Evolutionary conservation across 169 alveolate species (phyloP).

Genomic region (Plasmodium adleri): DNA sequence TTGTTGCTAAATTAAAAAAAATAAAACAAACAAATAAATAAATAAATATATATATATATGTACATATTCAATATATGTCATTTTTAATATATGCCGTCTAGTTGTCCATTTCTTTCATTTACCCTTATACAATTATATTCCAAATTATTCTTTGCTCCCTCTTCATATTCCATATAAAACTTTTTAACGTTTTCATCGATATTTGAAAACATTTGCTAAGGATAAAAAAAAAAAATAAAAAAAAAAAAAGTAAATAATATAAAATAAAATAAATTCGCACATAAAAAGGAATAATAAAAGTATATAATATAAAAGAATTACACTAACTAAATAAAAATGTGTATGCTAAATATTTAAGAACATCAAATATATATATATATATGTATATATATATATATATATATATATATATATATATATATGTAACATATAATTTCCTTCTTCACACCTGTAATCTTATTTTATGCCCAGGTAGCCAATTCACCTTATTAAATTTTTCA

Average conservation of each 20-base stretch:
- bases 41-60: neutral
- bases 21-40: neutral
- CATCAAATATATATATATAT: no score
- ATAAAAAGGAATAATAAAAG: no score
- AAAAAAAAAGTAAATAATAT: neutral
- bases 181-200: slow-evolving; percentile 44
- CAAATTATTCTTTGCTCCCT: neutral
- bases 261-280: neutral
- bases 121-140: slow-evolving; percentile 18
- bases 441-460: slow-evolving; percentile 76
- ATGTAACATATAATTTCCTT: neutral
- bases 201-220: slow-evolving; percentile 56
- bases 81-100: neutral
- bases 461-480: slow-evolving; percentile 93
- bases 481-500: slow-evolving; percentile 86
- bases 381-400: no score
- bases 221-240: neutral
- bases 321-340: no score
- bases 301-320: no score
- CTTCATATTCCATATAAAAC: slow-evolving; percentile 41
- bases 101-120: neutral
- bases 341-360: no score
- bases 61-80: neutral
- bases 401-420: no score
- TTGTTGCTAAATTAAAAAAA: slow-evolving; percentile 30